A percentile compares a stretch with the other conserved stretches of the same genome.
Evolutionary conservation across 805 yeast species (phyloP).

Genomic region (Lipomyces yamanashiensis): DNA sequence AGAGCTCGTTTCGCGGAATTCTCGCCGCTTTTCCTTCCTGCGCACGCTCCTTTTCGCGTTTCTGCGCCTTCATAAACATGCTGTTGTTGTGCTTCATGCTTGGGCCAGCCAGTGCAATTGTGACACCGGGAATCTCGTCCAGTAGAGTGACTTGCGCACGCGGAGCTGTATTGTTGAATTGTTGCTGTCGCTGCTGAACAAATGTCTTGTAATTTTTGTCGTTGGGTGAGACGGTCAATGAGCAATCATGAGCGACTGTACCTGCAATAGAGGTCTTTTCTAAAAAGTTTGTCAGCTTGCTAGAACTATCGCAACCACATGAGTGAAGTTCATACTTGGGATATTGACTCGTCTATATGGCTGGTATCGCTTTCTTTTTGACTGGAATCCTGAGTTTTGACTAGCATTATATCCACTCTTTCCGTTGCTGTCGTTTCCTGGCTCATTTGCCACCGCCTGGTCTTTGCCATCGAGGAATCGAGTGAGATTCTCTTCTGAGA

Average conservation of each 20-base stretch:
- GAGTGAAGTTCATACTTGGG: conserved; percentile 33
- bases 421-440: background rate
- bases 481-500: conserved; percentile 77
- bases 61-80: conserved; percentile 58
- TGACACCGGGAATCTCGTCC: conserved; percentile 82
- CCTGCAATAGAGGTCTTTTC: conserved; percentile 82
- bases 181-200: conserved; percentile 60
- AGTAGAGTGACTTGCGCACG: conserved; percentile 71
- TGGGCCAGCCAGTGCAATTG: conserved; percentile 85
- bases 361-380: conserved; percentile 24
- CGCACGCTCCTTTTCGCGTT: conserved; percentile 41
- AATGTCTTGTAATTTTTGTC: conserved; percentile 74
- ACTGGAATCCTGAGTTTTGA: conserved; percentile 1
- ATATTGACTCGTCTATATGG: conserved; percentile 36
- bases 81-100: conserved; percentile 73
- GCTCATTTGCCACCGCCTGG: no score
- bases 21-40: conserved; percentile 88
- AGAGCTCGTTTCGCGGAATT: conserved; percentile 88
- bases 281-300: conserved; percentile 1
- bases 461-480: conserved; percentile 24
- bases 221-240: conserved; percentile 54
- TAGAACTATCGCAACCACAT: background rate
- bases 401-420: background rate
- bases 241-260: conserved; percentile 90
- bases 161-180: conserved; percentile 47